Evolutionary conservation across 352 stramenopile genomes (phyloP), one percentile per base, ranked within the genome.

Genomic region (Pythium phragmitis): DNA sequence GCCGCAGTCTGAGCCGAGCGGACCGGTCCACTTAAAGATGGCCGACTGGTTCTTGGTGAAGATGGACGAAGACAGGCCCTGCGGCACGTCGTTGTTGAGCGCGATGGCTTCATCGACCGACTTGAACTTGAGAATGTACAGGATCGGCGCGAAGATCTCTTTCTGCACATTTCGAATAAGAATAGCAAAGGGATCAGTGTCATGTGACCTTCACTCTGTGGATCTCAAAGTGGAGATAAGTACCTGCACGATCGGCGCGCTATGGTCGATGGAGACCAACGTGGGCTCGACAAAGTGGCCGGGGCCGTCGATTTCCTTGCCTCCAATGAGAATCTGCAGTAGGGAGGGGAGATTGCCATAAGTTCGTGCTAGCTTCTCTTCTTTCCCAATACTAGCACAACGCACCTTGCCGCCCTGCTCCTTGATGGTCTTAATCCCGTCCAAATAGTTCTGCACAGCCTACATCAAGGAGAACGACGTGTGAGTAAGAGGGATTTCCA

Each of bases 251-350:
- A 97, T 96, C 7, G 80, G 74, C 21, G 85, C 83, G 47, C 89
- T 84, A 60, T 91, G 73, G 30, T 76, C 68, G 59, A 97, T 96
- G 2, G 85, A 90, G 52, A 92, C 84, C 30, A 98, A 82, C 26
- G 92, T 96, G 34, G 92, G 92, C 72, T 98, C 75, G n/a, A 98
- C 92, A 63, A 96, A 98, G 76, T 96, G 77, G 17, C 92, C 92
- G 19, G 76, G 72, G 19, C 82, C 72, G 45, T 95, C 81, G 19
- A 96, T 68, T 41, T 78, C 80, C 56, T 96, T 94, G 46, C 90
- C 92, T 56, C 91, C 92, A 16, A 81, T 74, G 37, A 98, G 67
- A 67, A 98, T 88, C 86, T 94, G 57, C 36, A 12, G 19, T 39
- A 36, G 16, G 30, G 19, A 30, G 9, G 5, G 2, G 9, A 46